A percentile compares a stretch with the other conserved stretches of the same genome.
Conservation (phyloP, 768 basidiomycete species). For the Dacryopinax spathularia region DNA sequence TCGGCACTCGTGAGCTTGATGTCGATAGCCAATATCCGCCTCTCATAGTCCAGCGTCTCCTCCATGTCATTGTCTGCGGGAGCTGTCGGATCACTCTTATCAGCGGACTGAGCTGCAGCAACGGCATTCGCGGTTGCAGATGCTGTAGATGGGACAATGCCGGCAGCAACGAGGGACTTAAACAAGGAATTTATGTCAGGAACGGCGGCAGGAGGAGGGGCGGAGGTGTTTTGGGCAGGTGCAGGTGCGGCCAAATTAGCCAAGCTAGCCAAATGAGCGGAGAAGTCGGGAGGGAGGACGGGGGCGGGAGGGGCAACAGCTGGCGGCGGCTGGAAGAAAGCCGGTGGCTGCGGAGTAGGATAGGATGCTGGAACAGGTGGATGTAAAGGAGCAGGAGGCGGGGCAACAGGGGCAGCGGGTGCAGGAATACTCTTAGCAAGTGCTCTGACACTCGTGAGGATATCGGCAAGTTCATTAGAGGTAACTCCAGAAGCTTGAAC, state of each 20-base stretch:
- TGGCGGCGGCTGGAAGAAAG: conserved; percentile 8
- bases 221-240: conserved; percentile 14
- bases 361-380: conserved; percentile 12
- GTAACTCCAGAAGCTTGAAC: conserved; percentile 65
- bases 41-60: conserved; percentile 43
- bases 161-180: conserved; percentile 62
- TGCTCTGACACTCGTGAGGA: conserved; percentile 51
- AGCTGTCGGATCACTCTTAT: neutral
- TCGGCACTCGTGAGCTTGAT: conserved; percentile 54
- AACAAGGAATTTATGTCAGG: conserved; percentile 15
- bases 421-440: conserved; percentile 12
- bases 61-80: conserved; percentile 32
- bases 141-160: conserved; percentile 43
- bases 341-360: conserved; percentile 4
- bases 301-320: conserved; percentile 3
- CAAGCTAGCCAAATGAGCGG: neutral
- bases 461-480: conserved; percentile 63
- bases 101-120: neutral
- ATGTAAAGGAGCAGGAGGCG: conserved; percentile 26
- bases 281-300: neutral
- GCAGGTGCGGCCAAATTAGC: conserved; percentile 18
- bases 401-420: conserved; percentile 19
- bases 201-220: conserved; percentile 23
- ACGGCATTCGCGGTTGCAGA: neutral
- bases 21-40: conserved; percentile 41